Percentiles rank a stretch among this genome's conserved stretches.
These are phyloP conservation scores for Neophaeococcomyces mojaviensis DNA, from an alignment of 2,329 filamentous ascomycete species.

Conservation along the genomic window DNA sequence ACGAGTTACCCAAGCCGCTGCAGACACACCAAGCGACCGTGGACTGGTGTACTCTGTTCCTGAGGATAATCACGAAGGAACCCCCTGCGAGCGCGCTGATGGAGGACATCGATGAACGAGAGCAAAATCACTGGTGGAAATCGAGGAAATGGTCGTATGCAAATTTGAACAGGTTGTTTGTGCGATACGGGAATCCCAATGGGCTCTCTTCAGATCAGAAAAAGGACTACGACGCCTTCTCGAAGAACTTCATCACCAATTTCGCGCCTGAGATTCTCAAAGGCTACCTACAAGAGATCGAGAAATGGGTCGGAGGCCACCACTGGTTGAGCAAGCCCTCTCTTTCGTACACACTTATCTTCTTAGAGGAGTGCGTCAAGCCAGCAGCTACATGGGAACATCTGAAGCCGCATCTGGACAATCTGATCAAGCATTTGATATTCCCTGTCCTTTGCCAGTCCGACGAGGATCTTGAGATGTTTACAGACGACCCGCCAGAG, in stretches of 20 bases:
- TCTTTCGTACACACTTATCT: slow-evolving; percentile 86
- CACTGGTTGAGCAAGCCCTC: slow-evolving; percentile 92
- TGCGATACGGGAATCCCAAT: slow-evolving; percentile 83
- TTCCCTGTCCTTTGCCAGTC: slow-evolving; percentile 93
- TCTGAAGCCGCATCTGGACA: slow-evolving; percentile 86
- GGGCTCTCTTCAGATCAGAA: slow-evolving; percentile 65
- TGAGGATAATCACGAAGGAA: slow-evolving; percentile 79
- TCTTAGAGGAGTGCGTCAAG: slow-evolving; percentile 93
- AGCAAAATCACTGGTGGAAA: slow-evolving; percentile 98
- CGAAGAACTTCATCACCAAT: slow-evolving; percentile 81
- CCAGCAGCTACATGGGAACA: slow-evolving; percentile 96
- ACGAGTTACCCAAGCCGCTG: slow-evolving; percentile 73
- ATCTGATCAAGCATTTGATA: slow-evolving; percentile 85
- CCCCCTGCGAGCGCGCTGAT: slow-evolving; percentile 70
- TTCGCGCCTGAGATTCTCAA: slow-evolving; percentile 96
- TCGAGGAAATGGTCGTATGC: slow-evolving; percentile 99
- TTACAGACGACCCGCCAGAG: slow-evolving; percentile 88
- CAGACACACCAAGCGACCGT: slow-evolving; percentile 77
- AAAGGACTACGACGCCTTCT: slow-evolving; percentile 70
- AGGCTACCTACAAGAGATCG: slow-evolving; percentile 86
- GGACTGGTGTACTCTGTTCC: slow-evolving; percentile 91
- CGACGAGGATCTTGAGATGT: slow-evolving; percentile 86
- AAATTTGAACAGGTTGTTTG: slow-evolving; percentile 91
- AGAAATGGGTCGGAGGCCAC: slow-evolving; percentile 94
- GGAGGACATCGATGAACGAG: slow-evolving; percentile 75